Base-by-base conservation (phyloP, 2,329 filamentous ascomycete species). In the Claviceps purpurea region DNA sequence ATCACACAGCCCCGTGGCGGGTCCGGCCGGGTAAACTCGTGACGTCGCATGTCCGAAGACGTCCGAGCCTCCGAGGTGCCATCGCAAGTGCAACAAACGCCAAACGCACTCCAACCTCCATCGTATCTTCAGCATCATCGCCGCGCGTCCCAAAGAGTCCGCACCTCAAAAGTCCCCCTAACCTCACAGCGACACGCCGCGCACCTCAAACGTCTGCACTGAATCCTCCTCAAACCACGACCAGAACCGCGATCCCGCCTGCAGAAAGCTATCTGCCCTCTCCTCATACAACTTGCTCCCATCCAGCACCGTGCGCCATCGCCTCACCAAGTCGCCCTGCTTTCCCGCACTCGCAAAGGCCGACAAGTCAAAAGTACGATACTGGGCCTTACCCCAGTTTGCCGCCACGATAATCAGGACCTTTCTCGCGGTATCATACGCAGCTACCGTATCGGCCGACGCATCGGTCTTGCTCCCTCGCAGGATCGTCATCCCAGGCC, bases 331-430 rank as follows among this genome's bases (percentile, higher is more conserved):
- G 10, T 43, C 22, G 13, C 44, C 50, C 16, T 47, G 7, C 5
- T 37, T 47, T 24, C 50, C 46, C 11, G 24, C 30, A 4, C 3
- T 59, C 20, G 52, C 55, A 56, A 72, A 72, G 30, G 52, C 56
- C 2, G 62, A 62, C 22, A 72, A 55, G 26, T 72, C 68, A 56
- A 72, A 71, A 53, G 64, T 66, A 39, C 70, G 54, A 49, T 69
- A 65, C 57, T 70, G 67, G 20, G 62, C 61, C 11, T 47, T 47
- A 22, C 59, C 65, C 64, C 65, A 71, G 57, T 73, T 73, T 14
- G 67, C 64, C 5, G 65, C 67, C 4, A 70, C 66, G 51, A 71
- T 64, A 13, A 70, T 57, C 50, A 71, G 59, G 58, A 63, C 70
- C 50, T 61, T 58, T 5, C 45, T 58, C 24, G 46, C 47, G 1